These are phyloP conservation scores for Picea sitchensis DNA, from an alignment of 75 land plant species.

Conservation along the genomic window DNA sequence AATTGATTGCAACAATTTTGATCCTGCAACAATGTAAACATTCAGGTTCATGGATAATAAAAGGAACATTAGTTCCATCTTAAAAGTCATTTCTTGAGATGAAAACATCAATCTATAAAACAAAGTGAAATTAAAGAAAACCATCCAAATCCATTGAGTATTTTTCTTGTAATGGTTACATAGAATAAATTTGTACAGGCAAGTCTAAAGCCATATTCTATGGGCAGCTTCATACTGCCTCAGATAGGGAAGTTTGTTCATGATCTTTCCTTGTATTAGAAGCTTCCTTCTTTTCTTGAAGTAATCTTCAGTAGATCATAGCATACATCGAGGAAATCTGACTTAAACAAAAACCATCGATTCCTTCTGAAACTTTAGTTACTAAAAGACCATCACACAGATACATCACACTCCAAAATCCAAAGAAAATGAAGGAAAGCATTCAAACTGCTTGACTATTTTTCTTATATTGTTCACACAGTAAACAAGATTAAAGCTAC, in stretches of 20 bases:
- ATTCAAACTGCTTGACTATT: neutral
- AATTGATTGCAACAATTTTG: neutral
- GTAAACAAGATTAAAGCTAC: constrained; percentile 1
- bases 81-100: neutral
- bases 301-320: neutral
- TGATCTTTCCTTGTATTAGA: neutral
- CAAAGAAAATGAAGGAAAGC: neutral
- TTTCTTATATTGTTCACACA: neutral
- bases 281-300: neutral
- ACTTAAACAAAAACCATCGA: neutral
- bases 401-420: neutral
- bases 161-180: neutral
- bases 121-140: neutral
- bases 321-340: neutral
- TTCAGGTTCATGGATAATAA: neutral
- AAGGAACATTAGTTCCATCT: too few relatives aligned
- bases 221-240: neutral
- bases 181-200: neutral
- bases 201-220: neutral
- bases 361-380: neutral
- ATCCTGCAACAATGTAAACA: neutral
- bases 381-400: neutral
- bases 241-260: neutral
- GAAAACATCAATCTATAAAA: neutral
- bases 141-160: neutral